Evolutionary conservation across 2,329 filamentous ascomycete species (phyloP).

Genomic region (Colletotrichum gigasporum): DNA sequence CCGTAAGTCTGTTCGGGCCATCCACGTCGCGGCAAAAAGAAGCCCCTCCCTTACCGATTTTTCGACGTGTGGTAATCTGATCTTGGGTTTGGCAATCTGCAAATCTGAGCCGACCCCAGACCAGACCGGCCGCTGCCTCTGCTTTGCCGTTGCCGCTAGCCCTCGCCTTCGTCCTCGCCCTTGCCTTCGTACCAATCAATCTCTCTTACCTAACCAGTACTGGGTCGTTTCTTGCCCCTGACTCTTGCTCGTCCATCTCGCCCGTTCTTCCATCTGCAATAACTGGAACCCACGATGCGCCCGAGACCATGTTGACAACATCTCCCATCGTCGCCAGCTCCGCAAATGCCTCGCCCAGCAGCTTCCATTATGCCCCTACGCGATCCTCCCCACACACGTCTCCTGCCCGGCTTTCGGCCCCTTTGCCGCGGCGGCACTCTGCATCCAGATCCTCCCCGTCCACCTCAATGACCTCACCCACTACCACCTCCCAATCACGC

Average conservation of each 20-base stretch:
- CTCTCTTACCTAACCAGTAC: not conserved
- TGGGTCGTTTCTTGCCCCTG: no score
- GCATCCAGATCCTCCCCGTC: constrained; percentile 43
- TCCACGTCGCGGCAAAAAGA: constrained; percentile 14
- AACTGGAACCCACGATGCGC: constrained; percentile 55
- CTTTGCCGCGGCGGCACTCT: constrained; percentile 51
- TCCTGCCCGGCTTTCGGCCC: constrained; percentile 50
- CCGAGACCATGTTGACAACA: constrained; percentile 68
- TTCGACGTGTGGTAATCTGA: constrained; percentile 6
- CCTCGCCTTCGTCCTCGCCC: not conserved
- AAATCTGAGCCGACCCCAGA: constrained; percentile 18
- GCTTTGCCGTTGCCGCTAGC: not conserved
- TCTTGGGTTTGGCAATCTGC: constrained; percentile 23
- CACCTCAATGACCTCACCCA: constrained; percentile 40
- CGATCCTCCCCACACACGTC: constrained; percentile 52
- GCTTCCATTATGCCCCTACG: constrained; percentile 60
- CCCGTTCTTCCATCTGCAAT: constrained; percentile 1
- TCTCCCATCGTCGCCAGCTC: constrained; percentile 61
- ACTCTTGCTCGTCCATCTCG: constrained; percentile 4
- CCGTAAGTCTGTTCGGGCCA: not conserved
- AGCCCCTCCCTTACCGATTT: constrained; percentile 10
- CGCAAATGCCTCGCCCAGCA: constrained; percentile 61
- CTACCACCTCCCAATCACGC: constrained; percentile 36
- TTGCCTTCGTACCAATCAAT: not conserved
- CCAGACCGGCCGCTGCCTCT: not conserved